Conservation (phyloP, 2,329 filamentous ascomycete species). For the Cytospora piceae region DNA sequence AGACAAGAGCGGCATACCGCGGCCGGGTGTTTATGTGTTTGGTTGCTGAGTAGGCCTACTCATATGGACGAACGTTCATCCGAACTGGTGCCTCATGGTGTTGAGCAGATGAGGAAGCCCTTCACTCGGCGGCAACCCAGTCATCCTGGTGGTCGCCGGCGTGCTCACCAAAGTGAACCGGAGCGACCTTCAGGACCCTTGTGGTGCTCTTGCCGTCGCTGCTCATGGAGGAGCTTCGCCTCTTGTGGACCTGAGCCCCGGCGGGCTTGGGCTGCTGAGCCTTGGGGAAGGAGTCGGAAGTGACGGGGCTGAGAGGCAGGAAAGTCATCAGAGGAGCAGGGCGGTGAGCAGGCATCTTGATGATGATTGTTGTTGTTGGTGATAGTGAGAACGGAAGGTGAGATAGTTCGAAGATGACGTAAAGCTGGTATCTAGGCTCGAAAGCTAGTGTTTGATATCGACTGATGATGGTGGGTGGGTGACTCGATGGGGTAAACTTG, state of each 20-base stretch:
- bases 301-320: constrained; percentile 62
- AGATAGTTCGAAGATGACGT: neutral
- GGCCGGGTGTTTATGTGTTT: constrained; percentile 1
- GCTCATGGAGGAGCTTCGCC: constrained; percentile 60
- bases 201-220: constrained; percentile 47
- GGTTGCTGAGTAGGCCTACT: neutral
- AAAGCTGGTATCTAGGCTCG: neutral
- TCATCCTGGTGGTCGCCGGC: constrained; percentile 60
- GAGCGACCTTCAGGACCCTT: constrained; percentile 66
- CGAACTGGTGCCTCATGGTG: neutral
- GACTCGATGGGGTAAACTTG: neutral
- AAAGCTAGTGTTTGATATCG: neutral
- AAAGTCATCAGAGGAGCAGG: constrained; percentile 43
- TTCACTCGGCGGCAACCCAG: constrained; percentile 49
- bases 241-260: constrained; percentile 37
- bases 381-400: neutral
- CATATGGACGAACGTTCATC: neutral
- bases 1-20: constrained; percentile 2
- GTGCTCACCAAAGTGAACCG: constrained; percentile 67
- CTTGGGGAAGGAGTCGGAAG: constrained; percentile 59
- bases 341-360: constrained; percentile 24
- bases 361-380: neutral
- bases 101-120: neutral
- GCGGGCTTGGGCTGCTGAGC: constrained; percentile 38
- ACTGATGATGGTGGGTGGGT: neutral